Evolutionary conservation across 768 basidiomycete species (phyloP), one percentile per base, ranked within the genome.

Genomic region (Naganishia vaughanmartiniae): DNA sequence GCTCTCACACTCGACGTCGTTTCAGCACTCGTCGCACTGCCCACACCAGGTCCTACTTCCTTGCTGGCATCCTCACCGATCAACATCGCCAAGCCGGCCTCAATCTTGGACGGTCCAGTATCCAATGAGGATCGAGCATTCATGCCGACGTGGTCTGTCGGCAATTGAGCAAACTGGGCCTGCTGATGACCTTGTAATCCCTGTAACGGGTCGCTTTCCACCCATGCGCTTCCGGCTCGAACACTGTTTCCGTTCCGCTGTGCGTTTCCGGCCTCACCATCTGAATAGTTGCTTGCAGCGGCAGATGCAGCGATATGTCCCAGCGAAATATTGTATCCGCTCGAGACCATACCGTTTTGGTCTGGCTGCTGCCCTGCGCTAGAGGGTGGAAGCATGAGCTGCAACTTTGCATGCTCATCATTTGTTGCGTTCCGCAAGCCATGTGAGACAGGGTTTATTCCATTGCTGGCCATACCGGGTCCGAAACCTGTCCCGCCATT

Each of bases 31-130:
- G 39, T 63, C 19, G 60, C 36, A 45, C 60, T 63, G 0, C 60
- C 60, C 36, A 63, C 60, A 11, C 60, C 60, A n/a, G 60, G 60
- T 28, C 60, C 60, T 7, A 42, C 36, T 4, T 63, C 60, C 60
- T 46, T 63, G 36, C 42, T 36, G 9, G 7, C 39, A 45, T 63
- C 60, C 1, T 45, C 60, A 15, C 21, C 39, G 6, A 26, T 30
- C n/a, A 30, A 26, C 60, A 63, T 15, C 14, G 36, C 42, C 39
- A 26, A 63, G 7, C 42, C 60, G n/a, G 39, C 28, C 17, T 45
- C 60, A 31, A 45, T 26, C n/a, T 30, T 45, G 60, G n/a, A 26
- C 11, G 42, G 6, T 36, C n/a, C 34, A n/a, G 21, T 21, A 42
- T 39, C 36, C 21, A 36, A 34, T 21, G 36, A 39, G 12, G 34